Evolutionary conservation across 2,329 filamentous ascomycete genomes (phyloP), one percentile per base, ranked within the genome.

Genomic region (Didymella keratinophila): DNA sequence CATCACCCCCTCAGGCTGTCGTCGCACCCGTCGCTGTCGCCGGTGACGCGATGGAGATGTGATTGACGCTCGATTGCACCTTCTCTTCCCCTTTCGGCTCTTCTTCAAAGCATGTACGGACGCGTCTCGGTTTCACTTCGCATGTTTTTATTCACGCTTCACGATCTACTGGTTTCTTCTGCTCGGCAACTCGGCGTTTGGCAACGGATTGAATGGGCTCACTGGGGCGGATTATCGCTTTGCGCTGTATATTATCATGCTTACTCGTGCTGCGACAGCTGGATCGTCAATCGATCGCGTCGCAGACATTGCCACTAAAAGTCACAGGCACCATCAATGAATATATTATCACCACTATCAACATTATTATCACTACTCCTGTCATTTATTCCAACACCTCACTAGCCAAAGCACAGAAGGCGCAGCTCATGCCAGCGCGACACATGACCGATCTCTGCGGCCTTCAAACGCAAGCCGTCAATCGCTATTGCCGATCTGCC

Each of bases 11-110:
- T 25, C 69, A 69, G 32, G 61, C 62, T 18, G 58, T 63, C 39
- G 55, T 47, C 52, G 67, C 67, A 18, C 60, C 66, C 47, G 53
- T 65, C 12, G 50, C 64, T 21, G 63, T 60, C 11, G 71, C 74
- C 39, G 63, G 52, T 45, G 75, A 76, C 49, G 70, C 61, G 25
- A 77, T 77, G 75, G 71, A 77, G 61, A 71, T 77, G 71, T 77
- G 59, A 71, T 34, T 4, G 34, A 5, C 18, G 23, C 14, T 8
- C 32, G 27, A 50, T 27, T 46, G 21, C 34, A 28, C 34, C 39
- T 50, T 52, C 55, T 63, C 57, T 63, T 64, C 58, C 60, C 52
- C 18, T 60, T 64, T 63, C 58, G 52, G 42, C 58, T 50, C 66
- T 56, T 53, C 50, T 55, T 56, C 62, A 52, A 36, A 64, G 45